Percentiles rank a stretch among this genome's conserved stretches.
Conservation (phyloP, 2,329 filamentous ascomycete genomes). For the Celoporthe dispersa region DNA sequence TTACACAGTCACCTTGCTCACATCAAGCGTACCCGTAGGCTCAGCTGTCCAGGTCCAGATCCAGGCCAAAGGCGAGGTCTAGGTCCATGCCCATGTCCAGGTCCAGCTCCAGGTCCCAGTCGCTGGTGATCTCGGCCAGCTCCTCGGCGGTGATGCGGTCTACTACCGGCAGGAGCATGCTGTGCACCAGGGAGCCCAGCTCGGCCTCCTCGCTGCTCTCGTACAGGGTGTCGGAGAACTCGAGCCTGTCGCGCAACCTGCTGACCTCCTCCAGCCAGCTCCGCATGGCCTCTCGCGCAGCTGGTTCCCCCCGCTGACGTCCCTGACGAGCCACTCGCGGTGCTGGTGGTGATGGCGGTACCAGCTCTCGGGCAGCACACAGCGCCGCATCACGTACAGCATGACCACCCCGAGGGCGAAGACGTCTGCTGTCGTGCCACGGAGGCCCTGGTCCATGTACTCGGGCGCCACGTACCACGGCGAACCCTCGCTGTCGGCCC, state of each 20-base stretch:
- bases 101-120: neutral
- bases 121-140: neutral
- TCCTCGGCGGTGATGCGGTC: neutral
- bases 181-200: neutral
- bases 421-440: neutral
- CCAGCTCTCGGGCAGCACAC: neutral
- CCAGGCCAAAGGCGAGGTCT: no score
- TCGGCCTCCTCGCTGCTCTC: neutral
- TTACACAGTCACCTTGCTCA: no score
- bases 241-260: neutral
- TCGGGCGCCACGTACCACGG: conserved; percentile 8
- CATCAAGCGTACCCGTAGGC: no score
- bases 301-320: neutral
- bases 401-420: conserved; percentile 5
- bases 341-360: neutral
- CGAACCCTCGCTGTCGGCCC: neutral
- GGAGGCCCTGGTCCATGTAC: neutral
- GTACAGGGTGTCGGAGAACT: neutral
- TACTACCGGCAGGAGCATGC: neutral
- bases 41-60: no score
- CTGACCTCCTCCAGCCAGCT: neutral
- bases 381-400: conserved; percentile 3
- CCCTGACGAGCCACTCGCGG: neutral
- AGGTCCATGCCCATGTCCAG: neutral
- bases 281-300: neutral